Base-by-base conservation (phyloP, 2,329 filamentous ascomycete genomes). In the Macrophomina phaseolina region DNA sequence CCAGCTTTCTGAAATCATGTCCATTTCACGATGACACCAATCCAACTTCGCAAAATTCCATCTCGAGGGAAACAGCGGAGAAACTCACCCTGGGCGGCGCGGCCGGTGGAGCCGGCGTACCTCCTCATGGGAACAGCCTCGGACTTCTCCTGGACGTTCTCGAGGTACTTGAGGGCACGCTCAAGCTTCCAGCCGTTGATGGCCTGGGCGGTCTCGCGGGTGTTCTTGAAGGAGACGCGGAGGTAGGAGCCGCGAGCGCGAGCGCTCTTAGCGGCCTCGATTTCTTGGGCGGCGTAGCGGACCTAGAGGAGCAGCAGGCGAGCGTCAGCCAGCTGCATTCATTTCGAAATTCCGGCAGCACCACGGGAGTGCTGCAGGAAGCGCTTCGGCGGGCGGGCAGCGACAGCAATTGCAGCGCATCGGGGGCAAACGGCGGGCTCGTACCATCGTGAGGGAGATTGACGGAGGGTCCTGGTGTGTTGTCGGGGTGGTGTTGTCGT, bases 151-250 rank as follows among this genome's bases (percentile, higher is more conserved):
- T 92, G 89, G 79, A 99, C 95, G 84, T 99, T 98, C 88, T 97
- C 92, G 81, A 99, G 92, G 90, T 97, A 99, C 81, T 90, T 90
- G 76, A 97, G 86, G 79, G 95, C 95, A 81, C 95, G 94, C 85
- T 93, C 88, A 81, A 98, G 83, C 88, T 97, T 97, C 93, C 93
- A 97, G 85, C 94, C 94, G 86, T 95, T 98, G 90, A 99, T 97
- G 79, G 94, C 94, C 88, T 98, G 95, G 73, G 96, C 95, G 75
- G 94, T 97, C 89, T 99, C 96, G 81, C 95, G 93, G 82, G 95
- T 99, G 91, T 99, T 99, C 91, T 99, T 99, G 92, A 97, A 99
- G 78, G 92, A 97, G 78, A 98, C 94, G 82, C 95, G 93, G 79
- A 99, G 92, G 89, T 98, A 99, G 83, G 94, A 93, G 85, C 96